Conservation (phyloP, 148 eudicot genomes). For the Euryodendron excelsum region DNA sequence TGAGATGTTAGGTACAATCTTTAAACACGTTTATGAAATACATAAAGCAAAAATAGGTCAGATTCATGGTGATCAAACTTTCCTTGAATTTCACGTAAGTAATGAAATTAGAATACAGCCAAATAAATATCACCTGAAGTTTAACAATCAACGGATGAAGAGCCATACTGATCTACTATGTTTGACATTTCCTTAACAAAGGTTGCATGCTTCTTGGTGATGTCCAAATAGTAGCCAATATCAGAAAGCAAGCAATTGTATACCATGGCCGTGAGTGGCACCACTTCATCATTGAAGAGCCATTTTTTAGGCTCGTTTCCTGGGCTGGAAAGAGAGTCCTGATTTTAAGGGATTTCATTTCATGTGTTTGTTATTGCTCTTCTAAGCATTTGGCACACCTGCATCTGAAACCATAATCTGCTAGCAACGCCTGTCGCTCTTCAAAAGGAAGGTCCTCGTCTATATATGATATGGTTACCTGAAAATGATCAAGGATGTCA, state of each 20-base stretch:
- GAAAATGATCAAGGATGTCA: constrained; percentile 19
- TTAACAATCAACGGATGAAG: not conserved
- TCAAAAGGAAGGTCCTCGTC: constrained; percentile 77
- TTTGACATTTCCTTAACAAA: no score
- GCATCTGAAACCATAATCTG: constrained; percentile 88
- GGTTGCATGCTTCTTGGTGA: not conserved
- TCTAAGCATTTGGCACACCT: constrained; percentile 69
- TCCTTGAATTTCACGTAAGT: not conserved
- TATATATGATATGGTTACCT: constrained; percentile 91
- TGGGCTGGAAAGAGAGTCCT: not conserved
- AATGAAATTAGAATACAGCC: not conserved
- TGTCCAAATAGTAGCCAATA: not conserved
- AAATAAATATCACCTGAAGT: not conserved
- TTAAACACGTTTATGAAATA: not conserved
- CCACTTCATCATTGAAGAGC: not conserved
- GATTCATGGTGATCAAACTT: not conserved
- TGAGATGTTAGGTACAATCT: not conserved
- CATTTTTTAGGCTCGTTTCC: constrained; percentile 5
- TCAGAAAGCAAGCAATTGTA: not conserved
- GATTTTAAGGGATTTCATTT: not conserved
- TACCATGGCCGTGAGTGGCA: not conserved
- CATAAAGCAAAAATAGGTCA: not conserved
- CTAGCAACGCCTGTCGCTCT: constrained; percentile 75
- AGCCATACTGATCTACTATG: not conserved
- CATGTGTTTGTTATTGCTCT: constrained; percentile 13